These are phyloP conservation scores for Sclerotiophoma versabilis DNA, from an alignment of 2,329 filamentous ascomycete genomes.

Conservation along the genomic window DNA sequence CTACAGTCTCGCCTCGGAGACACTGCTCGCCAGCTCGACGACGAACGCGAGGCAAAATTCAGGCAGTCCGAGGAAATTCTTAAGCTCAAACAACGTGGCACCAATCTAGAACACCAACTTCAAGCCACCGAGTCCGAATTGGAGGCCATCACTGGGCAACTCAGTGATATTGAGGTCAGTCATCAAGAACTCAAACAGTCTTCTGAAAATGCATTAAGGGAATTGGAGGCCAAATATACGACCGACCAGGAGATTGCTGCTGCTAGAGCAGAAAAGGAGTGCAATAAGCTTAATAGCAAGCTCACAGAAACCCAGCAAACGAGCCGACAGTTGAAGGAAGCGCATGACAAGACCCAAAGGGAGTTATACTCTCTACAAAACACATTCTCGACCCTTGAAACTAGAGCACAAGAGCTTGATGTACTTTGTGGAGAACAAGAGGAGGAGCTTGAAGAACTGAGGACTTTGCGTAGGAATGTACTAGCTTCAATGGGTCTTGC, in stretches of 20 bases:
- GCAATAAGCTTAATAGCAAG: constrained; percentile 24
- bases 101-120: constrained; percentile 29
- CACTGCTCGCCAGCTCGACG: constrained; percentile 33
- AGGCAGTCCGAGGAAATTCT: constrained; percentile 32
- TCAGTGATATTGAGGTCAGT: constrained; percentile 27
- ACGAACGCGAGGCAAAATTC: constrained; percentile 21
- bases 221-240: constrained; percentile 27
- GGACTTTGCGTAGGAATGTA: constrained; percentile 34
- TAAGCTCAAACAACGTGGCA: constrained; percentile 26
- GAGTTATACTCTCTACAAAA: constrained; percentile 27
- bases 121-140: constrained; percentile 28
- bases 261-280: constrained; percentile 22
- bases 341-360: constrained; percentile 23
- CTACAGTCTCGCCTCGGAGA: constrained; percentile 37
- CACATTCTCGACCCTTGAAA: constrained; percentile 27
- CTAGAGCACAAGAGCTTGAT: constrained; percentile 34
- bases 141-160: constrained; percentile 15
- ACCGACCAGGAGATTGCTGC: constrained; percentile 23
- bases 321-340: constrained; percentile 7
- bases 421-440: constrained; percentile 39
- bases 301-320: constrained; percentile 24
- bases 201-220: constrained; percentile 25
- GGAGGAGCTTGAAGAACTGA: constrained; percentile 37
- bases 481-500: constrained; percentile 34
- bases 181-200: constrained; percentile 29